Evolutionary conservation across 1,284 basidiomycete species (phyloP).

Genomic region (Mycosarcoma maydis): DNA sequence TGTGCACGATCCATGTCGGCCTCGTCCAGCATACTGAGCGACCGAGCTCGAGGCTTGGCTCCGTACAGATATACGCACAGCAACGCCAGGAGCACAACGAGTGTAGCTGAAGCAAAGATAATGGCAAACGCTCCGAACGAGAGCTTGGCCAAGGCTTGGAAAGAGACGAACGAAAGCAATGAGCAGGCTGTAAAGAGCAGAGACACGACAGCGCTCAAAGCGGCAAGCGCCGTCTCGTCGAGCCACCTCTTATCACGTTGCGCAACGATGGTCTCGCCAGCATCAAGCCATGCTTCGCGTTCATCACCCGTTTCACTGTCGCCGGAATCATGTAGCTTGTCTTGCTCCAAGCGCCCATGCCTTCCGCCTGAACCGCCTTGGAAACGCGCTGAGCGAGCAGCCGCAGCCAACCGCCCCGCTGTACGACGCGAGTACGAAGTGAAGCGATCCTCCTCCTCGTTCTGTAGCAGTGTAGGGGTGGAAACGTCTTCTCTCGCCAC

Average conservation of each 20-base stretch:
- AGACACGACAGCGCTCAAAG: constrained; percentile 9
- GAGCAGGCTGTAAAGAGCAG: constrained; percentile 24
- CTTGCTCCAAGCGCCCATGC: constrained; percentile 4
- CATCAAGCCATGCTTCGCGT: constrained; percentile 24
- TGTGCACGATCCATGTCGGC: constrained; percentile 22
- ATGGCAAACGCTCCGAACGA: constrained; percentile 24
- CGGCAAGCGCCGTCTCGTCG: constrained; percentile 35
- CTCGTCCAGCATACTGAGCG: constrained; percentile 24
- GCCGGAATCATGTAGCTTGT: background rate
- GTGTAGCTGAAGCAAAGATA: constrained; percentile 30
- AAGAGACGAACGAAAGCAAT: constrained; percentile 16
- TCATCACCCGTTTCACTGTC: background rate
- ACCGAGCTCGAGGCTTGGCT: constrained; percentile 11
- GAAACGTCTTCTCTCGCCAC: constrained; percentile 29
- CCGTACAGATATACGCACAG: constrained; percentile 40
- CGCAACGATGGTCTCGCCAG: constrained; percentile 12
- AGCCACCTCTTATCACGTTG: constrained; percentile 37
- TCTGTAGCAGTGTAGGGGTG: constrained; percentile 22
- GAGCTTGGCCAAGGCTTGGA: constrained; percentile 14
- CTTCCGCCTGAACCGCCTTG: constrained; percentile 14
- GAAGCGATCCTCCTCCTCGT: constrained; percentile 33
- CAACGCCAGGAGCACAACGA: constrained; percentile 12
- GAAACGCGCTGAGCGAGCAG: constrained; percentile 12
- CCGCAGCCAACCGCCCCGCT: constrained; percentile 6
- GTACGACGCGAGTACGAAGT: constrained; percentile 32